Percentiles rank a stretch among this genome's conserved stretches.
phyloP scores from a whole-genome alignment of 768 basidiomycete species.

The Russula abietina region DNA sequence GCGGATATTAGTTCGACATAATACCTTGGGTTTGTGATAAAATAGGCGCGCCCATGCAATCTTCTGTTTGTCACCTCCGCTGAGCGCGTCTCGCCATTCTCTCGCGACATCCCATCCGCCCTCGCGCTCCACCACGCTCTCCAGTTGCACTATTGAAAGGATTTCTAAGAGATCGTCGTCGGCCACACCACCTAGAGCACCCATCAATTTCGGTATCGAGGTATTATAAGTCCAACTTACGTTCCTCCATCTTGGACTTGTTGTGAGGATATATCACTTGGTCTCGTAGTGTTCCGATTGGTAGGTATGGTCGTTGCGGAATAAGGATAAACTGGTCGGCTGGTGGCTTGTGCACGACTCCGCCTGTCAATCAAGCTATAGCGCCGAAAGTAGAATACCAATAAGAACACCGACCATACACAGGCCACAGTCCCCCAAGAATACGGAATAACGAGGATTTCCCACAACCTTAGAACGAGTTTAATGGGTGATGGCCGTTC shows the following conservation, averaged over 20 bases:
- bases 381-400: neutral
- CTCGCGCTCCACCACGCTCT: slow-evolving; percentile 80
- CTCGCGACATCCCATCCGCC: slow-evolving; percentile 91
- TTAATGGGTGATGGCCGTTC: neutral
- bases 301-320: slow-evolving; percentile 94
- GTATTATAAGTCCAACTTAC: slow-evolving; percentile 34
- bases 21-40: slow-evolving; percentile 89
- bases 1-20: slow-evolving; percentile 5
- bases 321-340: slow-evolving; percentile 89
- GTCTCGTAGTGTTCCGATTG: slow-evolving; percentile 87
- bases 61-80: slow-evolving; percentile 95
- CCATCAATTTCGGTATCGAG: neutral
- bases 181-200: slow-evolving; percentile 51
- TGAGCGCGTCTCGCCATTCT: slow-evolving; percentile 91
- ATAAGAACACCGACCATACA: slow-evolving; percentile 39
- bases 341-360: slow-evolving; percentile 83
- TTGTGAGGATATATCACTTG: slow-evolving; percentile 96
- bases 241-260: slow-evolving; percentile 66
- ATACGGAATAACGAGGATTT: slow-evolving; percentile 95
- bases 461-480: slow-evolving; percentile 54
- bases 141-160: slow-evolving; percentile 77
- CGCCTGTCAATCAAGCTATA: slow-evolving; percentile 34
- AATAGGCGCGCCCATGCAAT: slow-evolving; percentile 96
- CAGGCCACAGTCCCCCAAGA: slow-evolving; percentile 93
- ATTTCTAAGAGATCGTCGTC: slow-evolving; percentile 71